Evolutionary conservation across 208 protist genomes (phyloP), one percentile per base, ranked within the genome.

Genomic region (Entamoeba nuttalli): DNA sequence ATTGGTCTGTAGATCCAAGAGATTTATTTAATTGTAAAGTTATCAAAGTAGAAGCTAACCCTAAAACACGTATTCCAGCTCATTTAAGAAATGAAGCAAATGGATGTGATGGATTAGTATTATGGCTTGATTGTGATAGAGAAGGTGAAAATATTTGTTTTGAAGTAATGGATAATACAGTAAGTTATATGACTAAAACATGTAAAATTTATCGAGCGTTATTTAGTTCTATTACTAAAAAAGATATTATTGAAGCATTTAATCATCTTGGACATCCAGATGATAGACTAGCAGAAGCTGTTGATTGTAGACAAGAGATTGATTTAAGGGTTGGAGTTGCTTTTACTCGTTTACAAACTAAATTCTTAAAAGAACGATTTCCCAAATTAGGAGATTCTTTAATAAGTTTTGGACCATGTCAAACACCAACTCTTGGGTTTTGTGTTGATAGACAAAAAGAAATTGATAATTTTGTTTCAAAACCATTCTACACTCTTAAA

Each of bases 131-230:
- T 95, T 99, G 98, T 96, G 98, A 99, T 97, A 97, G 98, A 25
- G 98, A 99, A 95, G 98, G 98, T 19, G 98, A 99, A 96, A 99
- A 99, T 95, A 99, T 99, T 94, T 99, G 98, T 96, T 99, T 99
- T 96, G 98, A 99, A 96, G 98, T 99, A 95, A 97, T 99, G 96
- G 96, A 98, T 94, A 97, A 98, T 21, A 50, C 95, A 9, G 73
- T 97, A 21, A 62, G 62, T 30, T 51, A 4, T 21, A 55, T 73
- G 93, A 97, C 96, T 9, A 95, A 95, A 53, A 95, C 96, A 62
- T 94, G 97, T 53, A 96, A 97, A 84, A 97, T 99, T 44, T 98
- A 97, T 52, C 97, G 98, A 4, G 98, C 98, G 0, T 96, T 98
- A 94, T 99, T 99, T 96, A 98, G 97, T 14, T 95, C 97, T 17